A percentile compares a stretch with the other conserved stretches of the same genome.
phyloP scores from a whole-genome alignment of 441 rosid species.

The Euphorbia corollata region DNA sequence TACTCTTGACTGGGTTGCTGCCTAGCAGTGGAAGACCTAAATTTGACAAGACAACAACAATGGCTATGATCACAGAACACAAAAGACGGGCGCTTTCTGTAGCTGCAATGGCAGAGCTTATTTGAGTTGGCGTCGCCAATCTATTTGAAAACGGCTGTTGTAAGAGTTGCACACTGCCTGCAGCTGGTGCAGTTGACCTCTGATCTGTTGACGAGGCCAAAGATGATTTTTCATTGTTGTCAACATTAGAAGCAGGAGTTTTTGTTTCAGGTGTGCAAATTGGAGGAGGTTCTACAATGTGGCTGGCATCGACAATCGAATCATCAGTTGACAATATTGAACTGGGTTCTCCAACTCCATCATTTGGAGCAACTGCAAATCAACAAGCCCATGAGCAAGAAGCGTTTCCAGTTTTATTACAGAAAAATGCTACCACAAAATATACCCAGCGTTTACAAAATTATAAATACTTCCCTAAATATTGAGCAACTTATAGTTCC shows the following conservation, averaged over 20 bases:
- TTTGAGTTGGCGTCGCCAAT: slow-evolving; percentile 35
- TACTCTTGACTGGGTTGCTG: slow-evolving; percentile 25
- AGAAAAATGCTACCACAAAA: not conserved
- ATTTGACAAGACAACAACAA: slow-evolving; percentile 43
- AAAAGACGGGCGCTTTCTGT: slow-evolving; percentile 42
- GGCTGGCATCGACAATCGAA: slow-evolving; percentile 16
- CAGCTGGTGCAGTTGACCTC: slow-evolving; percentile 25
- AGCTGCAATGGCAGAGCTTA: slow-evolving; percentile 51
- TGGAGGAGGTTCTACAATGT: slow-evolving; percentile 10
- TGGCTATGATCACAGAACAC: slow-evolving; percentile 40
- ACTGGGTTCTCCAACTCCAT: slow-evolving; percentile 9
- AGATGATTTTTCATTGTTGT: slow-evolving; percentile 21
- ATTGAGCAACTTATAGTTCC: no score
- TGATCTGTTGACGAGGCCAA: slow-evolving; percentile 26
- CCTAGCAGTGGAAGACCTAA: slow-evolving; percentile 50
- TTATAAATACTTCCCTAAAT: no score
- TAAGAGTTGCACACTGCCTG: slow-evolving; percentile 25
- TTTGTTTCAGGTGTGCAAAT: slow-evolving; percentile 1
- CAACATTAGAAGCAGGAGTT: slow-evolving; percentile 22
- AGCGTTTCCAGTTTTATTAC: not conserved
- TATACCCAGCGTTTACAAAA: no score
- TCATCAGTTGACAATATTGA: slow-evolving; percentile 20
- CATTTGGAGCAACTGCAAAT: slow-evolving; percentile 26
- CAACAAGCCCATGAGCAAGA: slow-evolving; percentile 4
- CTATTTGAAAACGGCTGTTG: slow-evolving; percentile 15